phyloP scores from a whole-genome alignment of 306 rosid genomes.

The Dicorynia guianensis region DNA sequence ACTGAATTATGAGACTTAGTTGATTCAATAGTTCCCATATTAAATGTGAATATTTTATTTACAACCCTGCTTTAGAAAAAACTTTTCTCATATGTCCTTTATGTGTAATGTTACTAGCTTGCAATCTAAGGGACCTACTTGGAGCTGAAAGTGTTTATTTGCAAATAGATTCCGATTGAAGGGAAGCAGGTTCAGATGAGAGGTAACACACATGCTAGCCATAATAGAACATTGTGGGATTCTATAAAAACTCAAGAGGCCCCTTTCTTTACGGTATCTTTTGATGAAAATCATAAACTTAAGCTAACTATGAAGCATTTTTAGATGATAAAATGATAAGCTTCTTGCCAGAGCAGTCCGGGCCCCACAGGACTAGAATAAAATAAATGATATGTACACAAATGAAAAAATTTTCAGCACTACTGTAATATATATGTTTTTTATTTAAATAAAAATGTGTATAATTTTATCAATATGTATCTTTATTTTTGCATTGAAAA shows the following conservation, averaged over 20 bases:
- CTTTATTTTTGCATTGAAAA: too few relatives aligned
- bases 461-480: too few relatives aligned
- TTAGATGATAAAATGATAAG: slow-evolving; percentile 44
- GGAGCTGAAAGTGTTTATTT: slow-evolving; percentile 23
- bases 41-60: too few relatives aligned
- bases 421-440: too few relatives aligned
- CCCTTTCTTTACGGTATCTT: slow-evolving; percentile 53
- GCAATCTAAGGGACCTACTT: slow-evolving; percentile 46
- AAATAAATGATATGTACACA: not conserved
- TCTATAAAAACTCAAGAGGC: slow-evolving; percentile 45
- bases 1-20: too few relatives aligned
- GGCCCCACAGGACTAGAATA: slow-evolving; percentile 59
- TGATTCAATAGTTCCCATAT: too few relatives aligned
- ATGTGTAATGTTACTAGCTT: slow-evolving; percentile 24
- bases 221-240: slow-evolving; percentile 58
- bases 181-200: slow-evolving; percentile 42
- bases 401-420: too few relatives aligned
- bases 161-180: slow-evolving; percentile 41
- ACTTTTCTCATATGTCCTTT: slow-evolving; percentile 29
- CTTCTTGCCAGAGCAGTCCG: slow-evolving; percentile 54
- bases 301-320: slow-evolving; percentile 49
- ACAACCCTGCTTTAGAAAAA: too few relatives aligned
- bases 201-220: slow-evolving; percentile 65
- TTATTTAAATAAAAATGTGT: too few relatives aligned
- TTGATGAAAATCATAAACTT: slow-evolving; percentile 61